A percentile compares a stretch with the other conserved stretches of the same genome.
Conservation (phyloP, 306 rosid species). For the Vigna hirtella region DNA sequence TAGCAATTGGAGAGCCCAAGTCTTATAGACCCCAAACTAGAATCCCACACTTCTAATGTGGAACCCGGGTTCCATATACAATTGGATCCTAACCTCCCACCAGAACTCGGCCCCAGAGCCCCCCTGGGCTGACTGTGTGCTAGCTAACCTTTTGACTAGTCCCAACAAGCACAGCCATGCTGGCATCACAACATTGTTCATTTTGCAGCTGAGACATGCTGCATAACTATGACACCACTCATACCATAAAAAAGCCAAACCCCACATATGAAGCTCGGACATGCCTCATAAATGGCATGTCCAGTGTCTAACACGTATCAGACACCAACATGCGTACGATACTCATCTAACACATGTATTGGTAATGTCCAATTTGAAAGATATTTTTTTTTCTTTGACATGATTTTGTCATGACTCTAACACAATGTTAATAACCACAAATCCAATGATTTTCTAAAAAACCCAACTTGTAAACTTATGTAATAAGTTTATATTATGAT, state of each 20-base stretch:
- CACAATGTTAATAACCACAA: too few relatives aligned
- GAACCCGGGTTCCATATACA: background rate
- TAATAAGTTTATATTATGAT: too few relatives aligned
- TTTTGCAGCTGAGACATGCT: background rate
- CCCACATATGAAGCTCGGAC: background rate
- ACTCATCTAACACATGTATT: accelerated
- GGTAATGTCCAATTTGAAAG: too few relatives aligned
- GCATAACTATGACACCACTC: background rate
- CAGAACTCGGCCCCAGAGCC: background rate
- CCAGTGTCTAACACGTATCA: too few relatives aligned
- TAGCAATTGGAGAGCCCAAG: background rate
- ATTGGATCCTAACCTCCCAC: background rate
- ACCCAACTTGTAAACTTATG: too few relatives aligned
- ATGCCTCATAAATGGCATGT: too few relatives aligned
- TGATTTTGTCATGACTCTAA: too few relatives aligned
- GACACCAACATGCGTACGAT: too few relatives aligned
- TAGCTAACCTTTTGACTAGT: background rate
- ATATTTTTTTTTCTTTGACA: too few relatives aligned
- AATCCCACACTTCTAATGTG: background rate
- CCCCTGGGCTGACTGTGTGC: background rate
- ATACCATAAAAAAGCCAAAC: background rate
- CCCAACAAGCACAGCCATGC: background rate
- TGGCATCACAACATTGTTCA: background rate
- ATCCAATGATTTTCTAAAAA: too few relatives aligned
- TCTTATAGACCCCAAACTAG: background rate